phyloP scores from a whole-genome alignment of 2,329 filamentous ascomycete genomes.

The Fusarium begoniae region DNA sequence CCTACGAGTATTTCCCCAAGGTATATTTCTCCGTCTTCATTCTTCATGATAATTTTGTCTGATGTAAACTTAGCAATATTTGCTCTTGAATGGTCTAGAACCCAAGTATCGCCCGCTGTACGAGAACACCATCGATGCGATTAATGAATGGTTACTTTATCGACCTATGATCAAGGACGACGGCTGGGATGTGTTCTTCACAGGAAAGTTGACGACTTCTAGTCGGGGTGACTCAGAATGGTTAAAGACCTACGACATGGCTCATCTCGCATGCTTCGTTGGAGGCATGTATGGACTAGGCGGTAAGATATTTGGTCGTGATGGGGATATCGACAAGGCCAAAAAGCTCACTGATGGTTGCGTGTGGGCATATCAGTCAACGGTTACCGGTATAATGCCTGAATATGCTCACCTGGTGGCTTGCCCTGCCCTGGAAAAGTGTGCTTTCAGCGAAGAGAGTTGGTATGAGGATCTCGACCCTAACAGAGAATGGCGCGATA shows the following conservation, averaged over 20 bases:
- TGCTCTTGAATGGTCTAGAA: conserved; percentile 79
- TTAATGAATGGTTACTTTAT: conserved; percentile 79
- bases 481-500: conserved; percentile 52
- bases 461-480: conserved; percentile 63
- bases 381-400: conserved; percentile 71
- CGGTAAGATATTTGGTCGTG: conserved; percentile 67
- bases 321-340: conserved; percentile 69
- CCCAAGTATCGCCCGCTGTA: conserved; percentile 79
- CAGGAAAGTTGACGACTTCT: conserved; percentile 66
- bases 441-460: conserved; percentile 60
- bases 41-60: conserved; percentile 13
- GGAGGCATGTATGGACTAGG: conserved; percentile 76
- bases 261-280: conserved; percentile 73
- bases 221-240: conserved; percentile 54
- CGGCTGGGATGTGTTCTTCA: conserved; percentile 76
- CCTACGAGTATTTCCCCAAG: conserved; percentile 77
- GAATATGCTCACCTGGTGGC: conserved; percentile 58
- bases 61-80: conserved; percentile 65
- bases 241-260: conserved; percentile 65
- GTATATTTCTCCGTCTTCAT: conserved; percentile 39
- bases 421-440: conserved; percentile 58
- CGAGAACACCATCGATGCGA: conserved; percentile 70
- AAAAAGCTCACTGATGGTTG: conserved; percentile 73
- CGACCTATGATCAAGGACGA: conserved; percentile 76
- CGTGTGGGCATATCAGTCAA: conserved; percentile 73